phyloP scores from a whole-genome alignment of 2,329 filamentous ascomycete genomes.

The Myotisia sp. region DNA sequence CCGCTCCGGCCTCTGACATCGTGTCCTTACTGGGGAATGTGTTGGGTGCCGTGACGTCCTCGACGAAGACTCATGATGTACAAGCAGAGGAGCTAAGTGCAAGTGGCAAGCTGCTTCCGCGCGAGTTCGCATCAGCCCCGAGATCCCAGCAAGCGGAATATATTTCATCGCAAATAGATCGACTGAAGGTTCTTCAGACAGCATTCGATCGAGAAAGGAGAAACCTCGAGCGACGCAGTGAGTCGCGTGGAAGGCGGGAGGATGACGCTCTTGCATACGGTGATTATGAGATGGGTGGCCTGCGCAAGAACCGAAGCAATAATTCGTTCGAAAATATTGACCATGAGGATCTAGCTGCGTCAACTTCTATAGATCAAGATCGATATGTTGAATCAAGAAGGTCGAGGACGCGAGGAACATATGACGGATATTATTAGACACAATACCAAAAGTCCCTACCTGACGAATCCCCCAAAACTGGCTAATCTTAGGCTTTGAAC shows the following conservation, averaged over 20 bases:
- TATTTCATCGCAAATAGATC: constrained; percentile 64
- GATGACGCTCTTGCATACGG: constrained; percentile 30
- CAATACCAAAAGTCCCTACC: too few species aligned
- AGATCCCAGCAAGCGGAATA: constrained; percentile 56
- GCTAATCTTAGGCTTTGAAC: too few species aligned
- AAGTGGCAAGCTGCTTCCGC: constrained; percentile 54
- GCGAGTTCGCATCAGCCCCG: constrained; percentile 46
- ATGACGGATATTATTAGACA: neutral
- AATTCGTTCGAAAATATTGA: constrained; percentile 83
- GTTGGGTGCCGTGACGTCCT: constrained; percentile 46
- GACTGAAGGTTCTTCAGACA: constrained; percentile 56
- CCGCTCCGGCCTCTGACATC: constrained; percentile 44
- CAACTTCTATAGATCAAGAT: constrained; percentile 9
- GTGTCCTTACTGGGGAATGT: constrained; percentile 65
- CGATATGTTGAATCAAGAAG: constrained; percentile 2
- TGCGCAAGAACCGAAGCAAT: constrained; percentile 74
- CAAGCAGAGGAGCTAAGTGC: constrained; percentile 40
- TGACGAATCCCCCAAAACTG: too few species aligned
- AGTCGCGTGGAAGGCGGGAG: constrained; percentile 14
- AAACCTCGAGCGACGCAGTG: constrained; percentile 34
- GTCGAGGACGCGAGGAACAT: constrained; percentile 1
- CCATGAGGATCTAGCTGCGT: constrained; percentile 42
- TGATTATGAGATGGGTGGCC: constrained; percentile 16
- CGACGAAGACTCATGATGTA: constrained; percentile 24
- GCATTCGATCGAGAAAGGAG: constrained; percentile 69